Percentiles rank a stretch among this genome's conserved stretches.
These are phyloP conservation scores for Fusarium gaditjirri DNA, from an alignment of 2,329 filamentous ascomycete species.

Conservation along the genomic window DNA sequence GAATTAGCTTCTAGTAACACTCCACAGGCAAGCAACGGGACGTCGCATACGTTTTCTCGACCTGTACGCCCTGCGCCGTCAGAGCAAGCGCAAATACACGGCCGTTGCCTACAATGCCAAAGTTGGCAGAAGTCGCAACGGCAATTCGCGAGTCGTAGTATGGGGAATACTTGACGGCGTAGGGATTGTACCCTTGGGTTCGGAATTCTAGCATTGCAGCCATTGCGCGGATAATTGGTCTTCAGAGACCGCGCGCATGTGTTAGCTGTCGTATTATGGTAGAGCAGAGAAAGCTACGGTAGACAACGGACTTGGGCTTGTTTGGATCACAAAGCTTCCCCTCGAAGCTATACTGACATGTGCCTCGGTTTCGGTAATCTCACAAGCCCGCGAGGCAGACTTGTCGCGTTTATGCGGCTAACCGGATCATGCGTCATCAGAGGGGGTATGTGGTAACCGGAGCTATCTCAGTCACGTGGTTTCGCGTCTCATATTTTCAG, in stretches of 20 bases:
- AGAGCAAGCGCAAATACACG: constrained; percentile 86
- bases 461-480: constrained; percentile 41
- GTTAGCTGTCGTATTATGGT: constrained; percentile 22
- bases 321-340: constrained; percentile 3
- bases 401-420: constrained; percentile 30
- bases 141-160: constrained; percentile 97
- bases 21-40: not conserved
- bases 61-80: constrained; percentile 83
- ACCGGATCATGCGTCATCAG: constrained; percentile 20
- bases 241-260: constrained; percentile 34
- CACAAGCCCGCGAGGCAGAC: constrained; percentile 39
- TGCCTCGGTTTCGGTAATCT: constrained; percentile 53
- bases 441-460: constrained; percentile 28
- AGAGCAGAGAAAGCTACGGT: constrained; percentile 11
- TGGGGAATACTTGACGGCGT: constrained; percentile 97
- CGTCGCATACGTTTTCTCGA: constrained; percentile 78
- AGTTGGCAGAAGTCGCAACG: constrained; percentile 91
- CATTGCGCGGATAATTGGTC: constrained; percentile 46
- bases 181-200: constrained; percentile 94
- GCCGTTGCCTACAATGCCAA: constrained; percentile 96
- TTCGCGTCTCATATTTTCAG: constrained; percentile 30
- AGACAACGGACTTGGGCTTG: constrained; percentile 11
- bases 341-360: constrained; percentile 43
- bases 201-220: constrained; percentile 90
- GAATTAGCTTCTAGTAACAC: not conserved